Evolutionary conservation across 495 filamentous ascomycete genomes (phyloP).

Genomic region (Hypoxylon lienhwacheense): DNA sequence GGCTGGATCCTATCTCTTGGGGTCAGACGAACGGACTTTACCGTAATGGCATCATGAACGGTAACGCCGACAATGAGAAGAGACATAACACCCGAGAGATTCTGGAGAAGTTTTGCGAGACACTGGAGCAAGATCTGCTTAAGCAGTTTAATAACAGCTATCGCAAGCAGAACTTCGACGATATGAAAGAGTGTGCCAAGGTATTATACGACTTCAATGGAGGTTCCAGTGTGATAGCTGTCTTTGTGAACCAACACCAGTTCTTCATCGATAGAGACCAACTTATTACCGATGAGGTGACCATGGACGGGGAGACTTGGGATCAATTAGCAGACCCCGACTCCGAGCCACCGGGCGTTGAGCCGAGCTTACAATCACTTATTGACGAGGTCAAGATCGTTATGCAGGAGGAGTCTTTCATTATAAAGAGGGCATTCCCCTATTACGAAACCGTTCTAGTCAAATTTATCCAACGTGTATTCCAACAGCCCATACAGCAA

Average conservation of each 20-base stretch:
- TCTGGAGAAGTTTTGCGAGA: conserved; percentile 96
- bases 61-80: conserved; percentile 44
- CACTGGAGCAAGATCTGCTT: conserved; percentile 89
- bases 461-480: conserved; percentile 91
- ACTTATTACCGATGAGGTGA: conserved; percentile 87
- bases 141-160: conserved; percentile 98
- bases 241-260: conserved; percentile 98
- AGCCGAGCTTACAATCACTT: conserved; percentile 87
- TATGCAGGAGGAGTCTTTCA: conserved; percentile 94
- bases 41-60: conserved; percentile 59
- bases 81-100: conserved; percentile 77
- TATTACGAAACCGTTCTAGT: conserved; percentile 92
- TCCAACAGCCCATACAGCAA: conserved; percentile 97
- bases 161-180: conserved; percentile 87
- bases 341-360: conserved; percentile 83
- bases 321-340: conserved; percentile 93
- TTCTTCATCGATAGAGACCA: conserved; percentile 96
- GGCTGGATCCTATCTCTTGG: conserved; percentile 76
- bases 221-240: conserved; percentile 86
- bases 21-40: conserved; percentile 56
- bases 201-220: conserved; percentile 96
- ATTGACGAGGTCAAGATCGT: conserved; percentile 92
- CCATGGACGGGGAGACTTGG: conserved; percentile 77
- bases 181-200: conserved; percentile 93
- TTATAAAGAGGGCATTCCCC: conserved; percentile 93